Percentiles rank a stretch among this genome's conserved stretches.
These are phyloP conservation scores for Saxispiralis lemnorum DNA, from an alignment of 495 filamentous ascomycete species.

Conservation along the genomic window DNA sequence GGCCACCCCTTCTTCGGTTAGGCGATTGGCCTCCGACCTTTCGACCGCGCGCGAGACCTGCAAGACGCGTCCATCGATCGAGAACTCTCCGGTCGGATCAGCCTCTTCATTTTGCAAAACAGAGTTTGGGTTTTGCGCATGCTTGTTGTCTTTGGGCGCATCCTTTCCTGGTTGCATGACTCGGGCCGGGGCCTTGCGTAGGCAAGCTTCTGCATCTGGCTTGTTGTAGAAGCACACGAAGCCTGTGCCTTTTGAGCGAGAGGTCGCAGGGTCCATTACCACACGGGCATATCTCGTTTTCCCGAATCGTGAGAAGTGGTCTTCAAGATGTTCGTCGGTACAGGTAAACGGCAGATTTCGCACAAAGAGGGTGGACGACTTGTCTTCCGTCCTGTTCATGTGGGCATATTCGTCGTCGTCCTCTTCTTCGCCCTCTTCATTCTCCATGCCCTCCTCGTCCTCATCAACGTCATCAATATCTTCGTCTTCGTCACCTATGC, in stretches of 20 bases:
- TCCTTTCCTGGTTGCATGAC: constrained; percentile 8
- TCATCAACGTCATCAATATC: constrained; percentile 25
- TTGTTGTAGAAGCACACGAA: constrained; percentile 82
- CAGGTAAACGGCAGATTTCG: constrained; percentile 84
- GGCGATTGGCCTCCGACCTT: constrained; percentile 53
- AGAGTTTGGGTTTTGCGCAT: constrained; percentile 26
- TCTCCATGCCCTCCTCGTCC: constrained; percentile 22
- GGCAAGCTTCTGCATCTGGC: constrained; percentile 53
- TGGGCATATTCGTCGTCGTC: constrained; percentile 21
- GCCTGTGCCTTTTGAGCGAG: constrained; percentile 73
- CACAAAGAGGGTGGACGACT: constrained; percentile 67
- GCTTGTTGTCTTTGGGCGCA: constrained; percentile 11
- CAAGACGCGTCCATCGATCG: constrained; percentile 71
- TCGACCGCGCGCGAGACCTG: constrained; percentile 71
- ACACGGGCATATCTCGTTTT: constrained; percentile 70
- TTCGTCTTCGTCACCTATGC: constrained; percentile 16
- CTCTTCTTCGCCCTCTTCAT: constrained; percentile 23
- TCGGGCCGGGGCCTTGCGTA: constrained; percentile 49
- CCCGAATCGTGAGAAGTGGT: constrained; percentile 74
- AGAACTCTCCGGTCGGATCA: constrained; percentile 68
- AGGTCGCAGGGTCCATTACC: constrained; percentile 68
- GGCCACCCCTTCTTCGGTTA: constrained; percentile 49
- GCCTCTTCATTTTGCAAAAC: constrained; percentile 64
- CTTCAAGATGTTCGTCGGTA: constrained; percentile 58
- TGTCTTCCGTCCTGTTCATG: constrained; percentile 26